phyloP scores from a whole-genome alignment of 495 filamentous ascomycete species.

The Penicillium robsamsonii region DNA sequence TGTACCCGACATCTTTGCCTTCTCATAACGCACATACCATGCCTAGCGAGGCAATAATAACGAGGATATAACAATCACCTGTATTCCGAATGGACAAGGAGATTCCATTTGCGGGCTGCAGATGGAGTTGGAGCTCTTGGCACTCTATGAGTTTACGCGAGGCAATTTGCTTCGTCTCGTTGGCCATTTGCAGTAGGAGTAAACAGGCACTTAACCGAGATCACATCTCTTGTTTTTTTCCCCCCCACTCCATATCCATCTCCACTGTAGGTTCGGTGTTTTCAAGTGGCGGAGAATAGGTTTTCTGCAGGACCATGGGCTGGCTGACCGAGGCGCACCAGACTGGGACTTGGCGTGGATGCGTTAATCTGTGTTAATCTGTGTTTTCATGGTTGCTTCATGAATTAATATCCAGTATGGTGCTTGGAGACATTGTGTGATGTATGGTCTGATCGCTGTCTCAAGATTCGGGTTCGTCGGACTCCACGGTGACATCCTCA shows the following conservation, averaged over 20 bases:
- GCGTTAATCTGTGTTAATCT: not conserved
- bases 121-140: constrained; percentile 2
- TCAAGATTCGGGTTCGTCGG: not conserved
- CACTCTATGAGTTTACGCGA: not conserved
- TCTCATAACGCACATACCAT: not conserved
- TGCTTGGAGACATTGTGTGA: not conserved
- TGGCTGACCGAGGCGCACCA: not conserved
- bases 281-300: not conserved
- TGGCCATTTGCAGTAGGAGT: not conserved
- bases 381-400: not conserved
- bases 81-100: not conserved
- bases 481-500: not conserved
- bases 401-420: not conserved
- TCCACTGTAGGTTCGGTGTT: constrained; percentile 3
- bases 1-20: not conserved
- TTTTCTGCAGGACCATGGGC: not conserved
- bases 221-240: not conserved
- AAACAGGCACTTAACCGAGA: not conserved
- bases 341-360: not conserved
- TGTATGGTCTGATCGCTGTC: not conserved
- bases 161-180: not conserved
- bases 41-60: not conserved
- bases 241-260: not conserved
- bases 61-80: not conserved
- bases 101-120: not conserved